Evolutionary conservation across 139 green algal species (phyloP), one percentile per base, ranked within the genome.

Genomic region (Micromonas commoda): DNA sequence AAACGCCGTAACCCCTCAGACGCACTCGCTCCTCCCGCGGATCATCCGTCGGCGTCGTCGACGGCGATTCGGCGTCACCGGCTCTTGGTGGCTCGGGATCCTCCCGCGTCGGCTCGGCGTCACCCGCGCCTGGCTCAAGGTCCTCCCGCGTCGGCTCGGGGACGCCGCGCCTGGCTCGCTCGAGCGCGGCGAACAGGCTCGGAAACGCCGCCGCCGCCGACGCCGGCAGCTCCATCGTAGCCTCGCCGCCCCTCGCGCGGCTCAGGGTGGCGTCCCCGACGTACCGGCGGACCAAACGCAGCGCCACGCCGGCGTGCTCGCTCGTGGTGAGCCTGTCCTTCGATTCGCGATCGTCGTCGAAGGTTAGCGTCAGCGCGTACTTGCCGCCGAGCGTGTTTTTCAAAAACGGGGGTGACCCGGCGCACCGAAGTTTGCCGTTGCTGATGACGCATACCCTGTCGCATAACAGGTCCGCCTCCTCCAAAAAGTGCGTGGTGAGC

Each of bases 401-500:
- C 0, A 89, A 64, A 51, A 79, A 81, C 26, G 89, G 38, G 2
- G 77, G 73, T 16, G 53, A 79, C 16, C 85, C 85, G 53, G 73
- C 74, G 73, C 81, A 87, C 1, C 65, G 71, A 28, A 89, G 35
- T 23, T 82, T 64, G 19, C 85, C 85, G 35, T 81, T 38, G n/a
- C 37, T 68, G 65, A 89, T 71, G 73, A 89, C 89, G 23, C 81
- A 85, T 63, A 89, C 87, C 24, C 84, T 70, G 37, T 88, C 81
- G 37, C 81, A 82, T 21, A 89, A 73, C 23, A 89, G 64, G 61
- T 89, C 85, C 5, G 85, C 85, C 53, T 89, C 85, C 16, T 89
- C 85, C 85, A 89, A 82, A 35, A 82, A 89, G 35, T 89, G 85
- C 0, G 85, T 89, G 29, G 85, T 89, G 1, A 89, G 80, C 35